phyloP scores from a whole-genome alignment of 768 basidiomycete species.

The Phylloporus sp. region DNA sequence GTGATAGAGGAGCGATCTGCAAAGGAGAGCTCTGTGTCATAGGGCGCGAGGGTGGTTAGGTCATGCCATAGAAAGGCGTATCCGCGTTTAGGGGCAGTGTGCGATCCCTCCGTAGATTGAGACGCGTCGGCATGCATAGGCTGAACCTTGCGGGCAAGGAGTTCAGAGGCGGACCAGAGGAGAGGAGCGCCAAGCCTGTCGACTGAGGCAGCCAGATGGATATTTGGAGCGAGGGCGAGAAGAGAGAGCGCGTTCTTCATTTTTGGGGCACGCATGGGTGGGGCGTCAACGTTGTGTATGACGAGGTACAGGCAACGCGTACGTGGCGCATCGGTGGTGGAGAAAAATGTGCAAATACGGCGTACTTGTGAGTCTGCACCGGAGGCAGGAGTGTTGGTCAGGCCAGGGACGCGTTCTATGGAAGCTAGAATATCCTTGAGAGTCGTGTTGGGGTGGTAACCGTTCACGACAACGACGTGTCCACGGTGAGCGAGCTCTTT shows the following conservation, averaged over 20 bases:
- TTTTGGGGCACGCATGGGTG: conserved; percentile 60
- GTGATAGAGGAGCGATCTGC: conserved; percentile 62
- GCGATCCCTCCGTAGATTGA: neutral
- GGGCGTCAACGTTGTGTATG: conserved; percentile 86
- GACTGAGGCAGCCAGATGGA: conserved; percentile 81
- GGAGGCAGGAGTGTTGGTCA: conserved; percentile 8
- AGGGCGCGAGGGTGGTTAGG: conserved; percentile 78
- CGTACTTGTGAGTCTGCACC: conserved; percentile 59
- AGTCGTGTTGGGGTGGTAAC: conserved; percentile 63
- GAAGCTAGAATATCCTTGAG: conserved; percentile 66
- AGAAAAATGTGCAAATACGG: conserved; percentile 64
- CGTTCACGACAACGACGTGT: conserved; percentile 76
- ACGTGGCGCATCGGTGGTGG: conserved; percentile 31
- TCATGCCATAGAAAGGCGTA: conserved; percentile 88
- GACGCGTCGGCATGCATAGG: neutral
- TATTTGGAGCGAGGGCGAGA: conserved; percentile 66
- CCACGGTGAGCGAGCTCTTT: conserved; percentile 54
- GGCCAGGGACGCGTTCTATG: conserved; percentile 42
- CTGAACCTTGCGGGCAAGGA: conserved; percentile 46
- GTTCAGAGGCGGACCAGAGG: conserved; percentile 75
- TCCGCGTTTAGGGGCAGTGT: conserved; percentile 36
- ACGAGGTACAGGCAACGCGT: conserved; percentile 64
- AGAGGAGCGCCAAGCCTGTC: conserved; percentile 85
- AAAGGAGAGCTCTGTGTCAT: conserved; percentile 72
- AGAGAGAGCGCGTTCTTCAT: conserved; percentile 64